phyloP scores from a whole-genome alignment of 306 rosid genomes.

The Medicago truncatula region DNA sequence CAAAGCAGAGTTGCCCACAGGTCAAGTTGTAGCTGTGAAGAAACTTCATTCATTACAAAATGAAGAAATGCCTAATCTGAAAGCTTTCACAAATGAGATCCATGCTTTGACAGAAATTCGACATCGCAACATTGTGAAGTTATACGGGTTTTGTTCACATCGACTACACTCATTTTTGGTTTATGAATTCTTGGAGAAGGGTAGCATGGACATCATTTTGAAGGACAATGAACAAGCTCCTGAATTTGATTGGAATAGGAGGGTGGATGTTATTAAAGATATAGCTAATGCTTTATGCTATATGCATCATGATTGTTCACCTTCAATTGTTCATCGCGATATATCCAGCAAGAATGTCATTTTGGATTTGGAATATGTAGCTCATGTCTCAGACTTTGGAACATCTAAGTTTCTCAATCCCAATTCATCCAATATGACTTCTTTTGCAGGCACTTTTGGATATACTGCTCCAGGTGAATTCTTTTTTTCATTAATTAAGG shows the following conservation, averaged over 20 bases:
- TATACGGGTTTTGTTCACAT: neutral
- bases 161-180: neutral
- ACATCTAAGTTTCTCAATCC: no score
- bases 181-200: neutral
- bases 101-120: neutral
- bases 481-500: no score
- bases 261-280: neutral
- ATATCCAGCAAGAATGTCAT: neutral
- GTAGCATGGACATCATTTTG: neutral
- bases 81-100: neutral
- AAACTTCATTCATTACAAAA: neutral
- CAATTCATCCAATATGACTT: no score
- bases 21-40: constrained; percentile 12
- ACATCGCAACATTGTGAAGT: constrained; percentile 5
- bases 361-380: neutral
- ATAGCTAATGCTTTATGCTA: neutral
- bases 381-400: neutral
- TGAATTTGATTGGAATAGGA: neutral
- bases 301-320: neutral
- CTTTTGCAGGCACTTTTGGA: no score
- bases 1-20: neutral
- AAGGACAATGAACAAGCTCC: neutral
- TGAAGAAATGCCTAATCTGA: neutral
- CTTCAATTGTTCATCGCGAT: no score
- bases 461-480: no score